These are phyloP conservation scores for Daldinia vernicosa DNA, from an alignment of 495 filamentous ascomycete species.

Conservation along the genomic window DNA sequence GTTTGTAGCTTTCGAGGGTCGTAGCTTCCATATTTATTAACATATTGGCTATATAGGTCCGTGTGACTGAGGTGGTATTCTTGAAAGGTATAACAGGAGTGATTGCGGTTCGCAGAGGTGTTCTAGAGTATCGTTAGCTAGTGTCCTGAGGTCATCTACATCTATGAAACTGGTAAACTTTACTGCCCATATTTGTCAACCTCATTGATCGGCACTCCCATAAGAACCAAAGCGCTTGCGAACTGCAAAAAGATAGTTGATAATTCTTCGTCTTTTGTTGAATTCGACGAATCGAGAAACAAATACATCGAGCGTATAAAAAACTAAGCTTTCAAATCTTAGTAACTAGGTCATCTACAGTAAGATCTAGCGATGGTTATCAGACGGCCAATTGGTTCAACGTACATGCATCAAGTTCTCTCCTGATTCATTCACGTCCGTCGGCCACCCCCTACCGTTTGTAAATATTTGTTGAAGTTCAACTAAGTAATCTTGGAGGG, in stretches of 20 bases:
- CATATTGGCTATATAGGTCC: background rate
- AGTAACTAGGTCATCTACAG: too few species aligned
- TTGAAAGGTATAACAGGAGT: background rate
- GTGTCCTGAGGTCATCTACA: background rate
- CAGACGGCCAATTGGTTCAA: background rate
- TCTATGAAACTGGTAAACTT: background rate
- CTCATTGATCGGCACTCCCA: conserved; percentile 10
- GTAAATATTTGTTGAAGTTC: conserved; percentile 4
- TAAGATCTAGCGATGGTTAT: too few species aligned
- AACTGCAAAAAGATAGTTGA: background rate
- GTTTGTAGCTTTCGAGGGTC: background rate
- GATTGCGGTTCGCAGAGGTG: background rate
- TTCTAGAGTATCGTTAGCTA: background rate
- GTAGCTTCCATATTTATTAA: background rate
- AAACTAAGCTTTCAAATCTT: too few species aligned
- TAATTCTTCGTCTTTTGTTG: too few species aligned
- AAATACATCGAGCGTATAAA: too few species aligned
- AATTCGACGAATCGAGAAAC: too few species aligned
- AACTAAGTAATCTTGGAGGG: background rate
- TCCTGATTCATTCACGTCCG: background rate
- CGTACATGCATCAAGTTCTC: conserved; percentile 11
- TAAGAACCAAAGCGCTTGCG: background rate
- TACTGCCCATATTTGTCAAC: background rate
- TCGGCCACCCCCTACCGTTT: conserved; percentile 14
- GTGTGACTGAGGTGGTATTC: too few species aligned